phyloP scores from a whole-genome alignment of 768 basidiomycete genomes.

The Collybia sordida region DNA sequence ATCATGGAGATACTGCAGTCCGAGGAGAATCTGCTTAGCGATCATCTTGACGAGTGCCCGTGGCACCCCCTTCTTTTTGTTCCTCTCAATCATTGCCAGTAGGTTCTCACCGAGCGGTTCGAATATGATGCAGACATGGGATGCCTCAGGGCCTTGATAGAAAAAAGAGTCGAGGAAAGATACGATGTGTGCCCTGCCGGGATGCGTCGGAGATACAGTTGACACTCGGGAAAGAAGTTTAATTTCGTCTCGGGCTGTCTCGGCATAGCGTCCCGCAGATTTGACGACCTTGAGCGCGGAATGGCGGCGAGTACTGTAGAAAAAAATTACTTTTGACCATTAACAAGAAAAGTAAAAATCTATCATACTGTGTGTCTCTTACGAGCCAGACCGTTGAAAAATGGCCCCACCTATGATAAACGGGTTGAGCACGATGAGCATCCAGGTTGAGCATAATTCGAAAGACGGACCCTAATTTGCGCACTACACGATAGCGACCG shows the following conservation, averaged over 20 bases:
- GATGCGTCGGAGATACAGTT: slow-evolving; percentile 69
- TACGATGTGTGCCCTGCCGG: slow-evolving; percentile 79
- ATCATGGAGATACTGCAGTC: slow-evolving; percentile 89
- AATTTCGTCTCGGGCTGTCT: slow-evolving; percentile 96
- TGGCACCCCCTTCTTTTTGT: slow-evolving; percentile 84
- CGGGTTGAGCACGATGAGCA: slow-evolving; percentile 23
- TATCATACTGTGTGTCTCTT: slow-evolving; percentile 66
- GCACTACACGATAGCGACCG: slow-evolving; percentile 79
- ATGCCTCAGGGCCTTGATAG: slow-evolving; percentile 68
- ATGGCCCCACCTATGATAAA: slow-evolving; percentile 76
- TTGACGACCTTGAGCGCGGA: slow-evolving; percentile 95
- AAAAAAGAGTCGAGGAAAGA: slow-evolving; percentile 90
- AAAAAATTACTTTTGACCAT: background rate
- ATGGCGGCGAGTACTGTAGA: slow-evolving; percentile 62
- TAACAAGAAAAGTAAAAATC: slow-evolving; percentile 11
- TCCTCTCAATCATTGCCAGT: slow-evolving; percentile 69
- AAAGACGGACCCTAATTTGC: slow-evolving; percentile 79
- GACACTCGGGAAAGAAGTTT: slow-evolving; percentile 81
- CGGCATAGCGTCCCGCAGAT: slow-evolving; percentile 92
- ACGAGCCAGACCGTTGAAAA: slow-evolving; percentile 95
- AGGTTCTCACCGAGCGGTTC: slow-evolving; percentile 83
- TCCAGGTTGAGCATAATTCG: slow-evolving; percentile 9
- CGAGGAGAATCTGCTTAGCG: slow-evolving; percentile 82
- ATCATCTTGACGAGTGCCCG: slow-evolving; percentile 82
- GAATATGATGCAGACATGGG: slow-evolving; percentile 90